Evolutionary conservation across 2,329 filamentous ascomycete genomes (phyloP), one percentile per base, ranked within the genome.

Genomic region (Geosmithia flava): DNA sequence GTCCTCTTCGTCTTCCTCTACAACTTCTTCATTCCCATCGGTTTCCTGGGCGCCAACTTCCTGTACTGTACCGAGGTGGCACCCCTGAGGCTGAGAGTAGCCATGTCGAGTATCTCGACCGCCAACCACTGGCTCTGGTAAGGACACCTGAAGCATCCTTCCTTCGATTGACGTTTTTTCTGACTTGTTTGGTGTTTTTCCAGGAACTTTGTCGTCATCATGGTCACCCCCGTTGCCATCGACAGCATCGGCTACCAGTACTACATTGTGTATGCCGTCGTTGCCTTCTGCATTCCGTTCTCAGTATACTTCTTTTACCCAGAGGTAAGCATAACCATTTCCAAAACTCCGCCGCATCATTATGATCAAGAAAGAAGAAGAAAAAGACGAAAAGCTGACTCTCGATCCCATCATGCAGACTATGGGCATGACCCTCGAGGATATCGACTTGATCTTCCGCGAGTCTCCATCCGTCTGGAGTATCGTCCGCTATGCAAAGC

Each of bases 41-140:
- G 50, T 11, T 51, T 51, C 48, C 60, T 78, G 0, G 76, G 77
- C 1, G 69, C 75, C 30, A 79, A 77, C 54, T 80, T 79, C 62
- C 63, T 80, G 19, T 81, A 80, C 60, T 76, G 74, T 50, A 72
- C 76, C 1, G 76, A 80, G 55, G 65, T 80, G 17, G 74, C 75
- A 0, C 76, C 76, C 1, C 62, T 73, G 16, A 62, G 69, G 11
- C 59, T 76, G 27, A 64, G 74, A 19, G 71, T 75, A 50, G 68
- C 72, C 19, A 78, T 80, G 68, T 71, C 72, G 2, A 70, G 71
- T 33, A 72, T 80, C 41, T 74, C 71, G 0, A 79, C 75, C 0
- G 75, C 71, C 0, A 74, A 71, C 53, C 70, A 73, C 53, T 75
- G 72, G 72, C 63, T 74, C 20, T 72, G 68, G 67, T 64, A 57